Evolutionary conservation across 2,329 filamentous ascomycete species (phyloP), one percentile per base, ranked within the genome.

Genomic region (Tricladium varicosporioides): DNA sequence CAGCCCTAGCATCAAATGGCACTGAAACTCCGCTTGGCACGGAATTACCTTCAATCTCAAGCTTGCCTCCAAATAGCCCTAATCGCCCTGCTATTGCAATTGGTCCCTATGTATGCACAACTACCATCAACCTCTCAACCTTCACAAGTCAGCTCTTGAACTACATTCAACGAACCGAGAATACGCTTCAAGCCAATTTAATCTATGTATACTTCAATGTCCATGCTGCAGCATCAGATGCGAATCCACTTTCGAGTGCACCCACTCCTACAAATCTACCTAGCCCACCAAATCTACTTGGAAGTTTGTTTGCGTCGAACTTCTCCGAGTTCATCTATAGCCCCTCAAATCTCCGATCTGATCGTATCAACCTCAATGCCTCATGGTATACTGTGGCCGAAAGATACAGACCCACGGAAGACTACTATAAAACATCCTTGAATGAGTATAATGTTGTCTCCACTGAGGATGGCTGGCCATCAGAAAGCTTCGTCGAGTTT

Each of bases 401-500:
- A 32, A 67, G 58, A 48, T 75, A 77, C 51, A 72, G 74, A 40
- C 81, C 83, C 1, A 73, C 78, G 16, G 61, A 70, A 2, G 75
- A 77, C 19, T 88, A 86, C 63, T 85, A 82, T 57, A 72, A 72
- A 5, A 73, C 74, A 1, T 66, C 49, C 9, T 51, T 44, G 2
- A 55, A 59, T 13, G 22, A 61, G 27, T 56, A 65, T 46, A 60
- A 70, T 2, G 73, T 75, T 15, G 63, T 70, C 7, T 75, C 74
- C 16, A 86, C 84, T 0, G 66, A 74, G 0, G 76, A 85, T 69
- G 85, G 85, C 10, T 88, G 85, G 85, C 85, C 85, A 0, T 80
- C 78, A n/a, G 79, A 83, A 62, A 75, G 77, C 16, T 84, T 78
- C 62, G 70, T 86, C 33, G 81, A 84, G 61, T 76, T 86, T 46